Base-by-base conservation (phyloP, 768 basidiomycete genomes). In the Hygrocybe coccinea region DNA sequence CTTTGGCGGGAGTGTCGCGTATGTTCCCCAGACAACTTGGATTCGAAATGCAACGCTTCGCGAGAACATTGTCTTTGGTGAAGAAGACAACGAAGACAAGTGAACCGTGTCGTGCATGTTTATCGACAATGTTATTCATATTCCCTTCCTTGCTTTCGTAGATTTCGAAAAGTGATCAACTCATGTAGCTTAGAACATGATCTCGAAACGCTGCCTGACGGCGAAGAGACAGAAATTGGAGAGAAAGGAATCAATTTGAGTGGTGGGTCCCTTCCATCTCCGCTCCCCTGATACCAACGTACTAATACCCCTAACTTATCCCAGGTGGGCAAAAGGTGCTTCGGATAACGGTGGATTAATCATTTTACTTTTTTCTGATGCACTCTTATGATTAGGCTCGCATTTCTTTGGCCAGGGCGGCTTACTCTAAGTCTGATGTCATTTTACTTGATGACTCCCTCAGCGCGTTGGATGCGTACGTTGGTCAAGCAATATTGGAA, bases 391-490 rank as follows among this genome's bases (percentile, higher is more conserved):
- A 59, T n/a, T 62, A 86, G 79, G 85, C 86, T 37, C 83, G 87
- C n/a, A 79, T 89, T 3, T 85, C 84, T 1, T 71, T 91, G 21
- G 91, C 90, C 0, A 74, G 91, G 24, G 88, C 88, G 0, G 85
- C 85, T 1, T 94, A 91, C 63, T 84, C 87, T 2, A 71, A 77
- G 0, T 77, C 86, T 1, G 86, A 90, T 55, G 77, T 92, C 52
- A 82, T 89, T 39, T 78, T 92, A 12, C 76, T 92, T 25, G 90
- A 94, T 63, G 91, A 94, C 64, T 86, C 90, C 14, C 78, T 92
- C 34, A 83, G 84, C 35, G 89, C 89, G 0, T 84, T 91, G 7
- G 89, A 91, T 59, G 81, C 87, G 0, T 83, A 87, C 60, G 89
- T 91, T 4, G 85, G 86, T 9, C 83, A 83, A 59, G 75, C 75